Base-by-base conservation (phyloP, 2,329 filamentous ascomycete species). In the Colletotrichum agaves region DNA sequence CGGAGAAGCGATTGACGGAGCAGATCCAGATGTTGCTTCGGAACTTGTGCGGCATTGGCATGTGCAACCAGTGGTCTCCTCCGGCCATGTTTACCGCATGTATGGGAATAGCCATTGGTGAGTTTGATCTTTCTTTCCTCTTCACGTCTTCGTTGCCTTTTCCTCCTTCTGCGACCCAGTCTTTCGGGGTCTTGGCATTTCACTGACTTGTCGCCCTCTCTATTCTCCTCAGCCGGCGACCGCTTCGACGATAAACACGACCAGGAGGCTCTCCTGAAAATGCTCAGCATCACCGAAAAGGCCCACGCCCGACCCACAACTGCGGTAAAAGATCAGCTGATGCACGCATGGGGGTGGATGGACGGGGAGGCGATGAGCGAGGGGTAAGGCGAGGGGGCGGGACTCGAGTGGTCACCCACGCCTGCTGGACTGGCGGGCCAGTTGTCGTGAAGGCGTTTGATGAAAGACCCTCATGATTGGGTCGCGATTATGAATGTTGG, bases 11-110 rank as follows among this genome's bases (percentile, higher is more conserved):
- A 12, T 61, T 72, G 6, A 73, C 85, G 76, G 73, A 81, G 49
- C 77, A 79, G 15, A 82, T 87, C 12, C 78, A 83, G 65, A 69
- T 74, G 7, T 78, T 87, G 27, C 81, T 90, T 2, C 79, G 85
- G 15, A 78, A 82, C 21, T 77, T 90, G 4, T 90, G 87, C 69
- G 88, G 88, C 2, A 89, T 89, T 50, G 87, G 86, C 1, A 74
- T 86, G n/a, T 85, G 83, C 39, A 90, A 90, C 72, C 79, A 83
- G 43, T 83, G 82, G 75, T 86, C 83, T 1, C 84, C 87, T 35
- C 87, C 88, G 0, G 82, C 82, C 47, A 82, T 88, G 77, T 87
- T 88, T 64, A 85, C 84, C 2, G 84, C 85, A 0, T 86, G 82
- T 21, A 85, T 87, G 81, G 85, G 84, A 1, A 86, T 87, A 70